Base-by-base conservation (phyloP, 495 filamentous ascomycete species). In the Neurospora sp. region DNA sequence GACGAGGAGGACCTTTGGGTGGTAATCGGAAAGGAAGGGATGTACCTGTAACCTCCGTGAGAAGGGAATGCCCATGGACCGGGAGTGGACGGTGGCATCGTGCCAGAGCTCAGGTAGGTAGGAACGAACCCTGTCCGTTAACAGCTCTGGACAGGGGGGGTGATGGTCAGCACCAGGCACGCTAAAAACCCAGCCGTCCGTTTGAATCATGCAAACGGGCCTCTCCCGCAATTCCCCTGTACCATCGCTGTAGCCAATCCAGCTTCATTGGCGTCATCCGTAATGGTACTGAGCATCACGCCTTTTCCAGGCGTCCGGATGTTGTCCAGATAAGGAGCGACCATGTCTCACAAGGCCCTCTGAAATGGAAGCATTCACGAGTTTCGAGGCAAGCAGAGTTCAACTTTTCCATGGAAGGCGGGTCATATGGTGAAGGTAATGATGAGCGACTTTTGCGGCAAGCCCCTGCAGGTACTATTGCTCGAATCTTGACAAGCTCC, bases 81-180 rank as follows among this genome's bases (percentile, higher is more conserved):
- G 70, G 70, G 42, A 72, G 46, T 74, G 73, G 73, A 35, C 40
- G 70, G 16, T 71, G 73, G 71, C 41, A 72, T 75, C 74, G 71
- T 69, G 54, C 71, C 70, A 75, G 40, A 31, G 27, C n/a, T 60
- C 71, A 71, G 74, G 71, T 72, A 71, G 49, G 72, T 72, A 71
- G 49, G 72, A 69, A 39, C 23, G 71, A 75, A 39, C 74, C 71
- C 71, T 75, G 74, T 66, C 44, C 39, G 62, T 6, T 18, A 39
- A 72, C 72, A 73, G 44, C 46, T 60, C 16, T 69, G 18, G 27
- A 18, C 54, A 35, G 54, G 54, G 54, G 54, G 54, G 54, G 54
- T 31, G 23, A 62, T 62, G 12, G 54, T 62, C 23, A 62, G 54
- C 54, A 0, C 23, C 27, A 39, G 23, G n/a, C 71, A 69, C 46